These are phyloP conservation scores for Entomortierella parvispora DNA, from an alignment of 192 early-diverging fungal genomes.

Conservation along the genomic window DNA sequence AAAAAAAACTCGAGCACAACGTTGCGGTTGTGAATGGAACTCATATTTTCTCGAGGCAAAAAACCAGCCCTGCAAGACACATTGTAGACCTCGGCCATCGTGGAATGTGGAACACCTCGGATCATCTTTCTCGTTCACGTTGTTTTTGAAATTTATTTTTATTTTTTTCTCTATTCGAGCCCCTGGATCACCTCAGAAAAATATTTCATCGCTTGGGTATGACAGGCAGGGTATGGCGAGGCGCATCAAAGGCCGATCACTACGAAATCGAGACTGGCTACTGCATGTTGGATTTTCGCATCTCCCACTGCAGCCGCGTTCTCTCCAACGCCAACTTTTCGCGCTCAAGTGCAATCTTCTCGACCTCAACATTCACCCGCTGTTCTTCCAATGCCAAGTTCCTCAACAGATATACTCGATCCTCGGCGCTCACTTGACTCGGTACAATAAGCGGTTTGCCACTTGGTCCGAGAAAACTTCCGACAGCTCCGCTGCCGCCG, in stretches of 20 bases:
- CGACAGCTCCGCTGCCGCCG: background rate
- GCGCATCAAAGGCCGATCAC: background rate
- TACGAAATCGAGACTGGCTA: background rate
- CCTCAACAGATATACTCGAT: slow-evolving; percentile 23
- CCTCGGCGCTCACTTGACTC: slow-evolving; percentile 28
- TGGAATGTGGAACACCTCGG: background rate
- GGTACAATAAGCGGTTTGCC: slow-evolving; percentile 2
- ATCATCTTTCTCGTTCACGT: background rate
- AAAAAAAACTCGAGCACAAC: no score
- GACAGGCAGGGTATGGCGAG: no score
- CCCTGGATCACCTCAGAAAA: no score
- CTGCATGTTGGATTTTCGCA: slow-evolving; percentile 13
- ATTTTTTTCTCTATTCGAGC: background rate
- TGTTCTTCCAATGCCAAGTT: slow-evolving; percentile 35
- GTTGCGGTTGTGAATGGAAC: no score
- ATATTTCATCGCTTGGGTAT: background rate
- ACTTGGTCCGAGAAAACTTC: background rate
- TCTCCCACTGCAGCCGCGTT: slow-evolving; percentile 27
- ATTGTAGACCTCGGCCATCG: background rate
- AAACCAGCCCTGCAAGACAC: background rate
- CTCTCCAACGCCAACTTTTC: slow-evolving; percentile 27
- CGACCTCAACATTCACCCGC: slow-evolving; percentile 23
- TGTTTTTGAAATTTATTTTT: background rate
- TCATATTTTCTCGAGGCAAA: no score
- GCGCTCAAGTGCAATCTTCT: slow-evolving; percentile 35